Conservation (phyloP, 2,329 filamentous ascomycete species). For the Colletotrichum neosansevieriae region DNA sequence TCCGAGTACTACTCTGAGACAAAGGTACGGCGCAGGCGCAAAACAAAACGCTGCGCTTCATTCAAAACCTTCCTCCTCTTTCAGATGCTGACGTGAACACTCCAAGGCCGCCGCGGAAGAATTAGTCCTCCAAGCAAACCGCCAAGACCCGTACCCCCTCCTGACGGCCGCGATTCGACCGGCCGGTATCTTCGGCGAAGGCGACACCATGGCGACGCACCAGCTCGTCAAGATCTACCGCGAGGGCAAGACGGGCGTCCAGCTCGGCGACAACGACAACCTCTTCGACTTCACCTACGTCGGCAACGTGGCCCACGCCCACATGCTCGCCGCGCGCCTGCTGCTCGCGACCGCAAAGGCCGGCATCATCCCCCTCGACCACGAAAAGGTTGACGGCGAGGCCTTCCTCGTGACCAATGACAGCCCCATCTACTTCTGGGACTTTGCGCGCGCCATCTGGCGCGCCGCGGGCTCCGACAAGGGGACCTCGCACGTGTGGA, state of each 20-base stretch:
- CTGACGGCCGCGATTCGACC: constrained; percentile 86
- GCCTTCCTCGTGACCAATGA: constrained; percentile 94
- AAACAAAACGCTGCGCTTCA: neutral
- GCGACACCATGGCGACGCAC: constrained; percentile 81
- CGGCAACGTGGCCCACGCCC: constrained; percentile 77
- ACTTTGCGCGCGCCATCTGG: constrained; percentile 86
- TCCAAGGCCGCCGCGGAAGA: constrained; percentile 80
- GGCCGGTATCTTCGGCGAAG: constrained; percentile 90
- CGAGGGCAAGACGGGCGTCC: constrained; percentile 77
- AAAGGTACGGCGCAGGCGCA: constrained; percentile 68
- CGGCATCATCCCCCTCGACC: constrained; percentile 72
- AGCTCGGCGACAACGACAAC: constrained; percentile 79
- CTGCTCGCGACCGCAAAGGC: constrained; percentile 69
- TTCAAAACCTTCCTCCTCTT: neutral
- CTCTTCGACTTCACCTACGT: constrained; percentile 75
- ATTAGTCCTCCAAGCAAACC: constrained; percentile 82
- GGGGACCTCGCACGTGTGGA: constrained; percentile 68
- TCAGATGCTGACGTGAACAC: constrained; percentile 5
- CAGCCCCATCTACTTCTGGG: constrained; percentile 90
- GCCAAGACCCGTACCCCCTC: constrained; percentile 64
- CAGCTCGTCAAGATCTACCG: constrained; percentile 79
- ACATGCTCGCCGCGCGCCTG: constrained; percentile 82
- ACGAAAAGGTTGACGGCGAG: constrained; percentile 84
- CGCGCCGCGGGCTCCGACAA: constrained; percentile 65
- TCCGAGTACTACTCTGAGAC: constrained; percentile 90